A percentile compares a stretch with the other conserved stretches of the same genome.
Evolutionary conservation across 805 yeast species (phyloP).

Genomic region (Monosporozyma aerobia): DNA sequence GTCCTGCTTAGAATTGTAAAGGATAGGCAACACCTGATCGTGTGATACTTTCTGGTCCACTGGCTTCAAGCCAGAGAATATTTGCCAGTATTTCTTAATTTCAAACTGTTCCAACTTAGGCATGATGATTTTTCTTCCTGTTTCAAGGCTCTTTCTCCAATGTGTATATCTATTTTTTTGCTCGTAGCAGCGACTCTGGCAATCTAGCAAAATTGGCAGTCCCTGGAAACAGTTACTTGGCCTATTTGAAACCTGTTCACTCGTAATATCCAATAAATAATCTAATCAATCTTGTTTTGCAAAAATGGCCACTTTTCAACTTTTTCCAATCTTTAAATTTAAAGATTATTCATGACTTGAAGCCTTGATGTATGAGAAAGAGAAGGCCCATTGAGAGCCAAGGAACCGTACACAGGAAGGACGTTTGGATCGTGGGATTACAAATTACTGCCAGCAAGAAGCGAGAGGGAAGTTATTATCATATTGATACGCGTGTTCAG

Average conservation of each 20-base stretch:
- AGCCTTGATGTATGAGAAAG: neutral
- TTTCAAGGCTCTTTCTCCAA: neutral
- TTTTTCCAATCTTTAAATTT: neutral
- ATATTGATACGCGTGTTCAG: neutral
- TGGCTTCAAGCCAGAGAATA: conserved; percentile 84
- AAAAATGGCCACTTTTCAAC: neutral
- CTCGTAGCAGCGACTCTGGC: neutral
- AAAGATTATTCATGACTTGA: neutral
- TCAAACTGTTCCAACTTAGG: conserved; percentile 90
- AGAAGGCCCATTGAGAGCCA: neutral
- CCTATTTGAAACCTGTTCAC: neutral
- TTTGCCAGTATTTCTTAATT: conserved; percentile 95
- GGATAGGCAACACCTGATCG: conserved; percentile 73
- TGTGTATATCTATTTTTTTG: neutral
- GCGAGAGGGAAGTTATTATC: neutral
- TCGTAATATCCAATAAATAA: neutral
- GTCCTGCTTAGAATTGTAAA: conserved; percentile 78
- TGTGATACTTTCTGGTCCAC: conserved; percentile 70
- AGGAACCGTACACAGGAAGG: too few relatives aligned
- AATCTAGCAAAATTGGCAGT: neutral
- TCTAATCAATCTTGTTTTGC: neutral
- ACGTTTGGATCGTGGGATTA: neutral
- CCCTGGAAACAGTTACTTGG: neutral
- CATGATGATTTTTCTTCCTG: conserved; percentile 14
- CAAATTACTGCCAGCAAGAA: neutral